Evolutionary conservation across 306 rosid species (phyloP).

Genomic region (Morella rubra): DNA sequence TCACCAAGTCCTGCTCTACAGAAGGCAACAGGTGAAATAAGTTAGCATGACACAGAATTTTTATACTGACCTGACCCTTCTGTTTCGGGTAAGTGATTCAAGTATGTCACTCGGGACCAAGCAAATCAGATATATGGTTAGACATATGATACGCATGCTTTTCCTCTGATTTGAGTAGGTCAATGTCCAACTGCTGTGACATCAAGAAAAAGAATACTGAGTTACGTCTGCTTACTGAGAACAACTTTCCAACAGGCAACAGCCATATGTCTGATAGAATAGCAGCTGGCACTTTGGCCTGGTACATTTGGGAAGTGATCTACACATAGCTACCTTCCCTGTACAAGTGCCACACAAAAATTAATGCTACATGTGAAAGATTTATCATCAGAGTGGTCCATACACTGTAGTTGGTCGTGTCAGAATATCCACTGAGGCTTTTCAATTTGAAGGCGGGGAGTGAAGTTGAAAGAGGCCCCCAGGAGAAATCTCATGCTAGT

Average conservation of each 20-base stretch:
- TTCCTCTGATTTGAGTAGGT: no score
- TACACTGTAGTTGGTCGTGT: not conserved
- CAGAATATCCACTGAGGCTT: no score
- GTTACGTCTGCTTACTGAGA: not conserved
- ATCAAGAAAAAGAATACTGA: no score
- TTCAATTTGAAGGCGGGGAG: not conserved
- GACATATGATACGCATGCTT: no score
- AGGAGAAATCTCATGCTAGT: not conserved
- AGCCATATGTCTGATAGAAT: not conserved
- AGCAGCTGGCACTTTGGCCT: not conserved
- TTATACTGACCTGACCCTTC: no score
- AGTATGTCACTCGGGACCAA: no score
- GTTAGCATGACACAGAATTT: no score
- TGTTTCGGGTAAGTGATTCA: no score
- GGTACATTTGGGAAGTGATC: not conserved
- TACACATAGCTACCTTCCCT: not conserved
- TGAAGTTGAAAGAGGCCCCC: not conserved
- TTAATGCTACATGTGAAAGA: conserved; percentile 23
- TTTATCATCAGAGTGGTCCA: conserved; percentile 3
- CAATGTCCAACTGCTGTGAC: no score
- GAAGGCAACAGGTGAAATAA: no score
- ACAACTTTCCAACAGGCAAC: not conserved
- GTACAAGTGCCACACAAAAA: not conserved
- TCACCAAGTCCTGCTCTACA: no score
- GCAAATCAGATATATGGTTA: no score